Evolutionary conservation across 805 yeast species (phyloP), one percentile per base, ranked within the genome.

Genomic region (Wickerhamiella slavikovae): DNA sequence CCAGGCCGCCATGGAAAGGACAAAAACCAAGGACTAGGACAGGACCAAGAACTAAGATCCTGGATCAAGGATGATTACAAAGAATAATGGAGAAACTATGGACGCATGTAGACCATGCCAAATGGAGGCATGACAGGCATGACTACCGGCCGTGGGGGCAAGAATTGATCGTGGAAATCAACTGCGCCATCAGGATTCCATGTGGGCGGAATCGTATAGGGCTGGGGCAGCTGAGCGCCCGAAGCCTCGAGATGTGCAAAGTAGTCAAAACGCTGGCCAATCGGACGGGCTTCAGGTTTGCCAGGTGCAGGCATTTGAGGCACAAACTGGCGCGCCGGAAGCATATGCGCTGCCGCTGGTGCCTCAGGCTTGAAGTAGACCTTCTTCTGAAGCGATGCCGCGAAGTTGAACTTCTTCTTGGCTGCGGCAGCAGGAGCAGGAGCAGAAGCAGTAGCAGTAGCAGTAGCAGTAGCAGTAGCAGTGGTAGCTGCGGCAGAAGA

Each of bases 211-310:
- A 43, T 40, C 13, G 30, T 22, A 21, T 32, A 40, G 17, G 39
- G 33, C 16, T 27, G 27, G 8, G 39, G 34, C 8, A 29, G 16
- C 23, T 17, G n/a, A 20, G 49, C 59, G 24, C 51, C 57, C 5
- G 64, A 45, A 12, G 51, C 56, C 49, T 64, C 49, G 17, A 34
- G 32, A 19, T 23, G 30, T 5, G 33, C 39, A 16, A 34, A 21
- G 27, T 26, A 36, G 32, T 38, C 41, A 22, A 35, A 38, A 20
- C 24, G 26, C 14, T 24, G 24, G n/a, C 13, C 22, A 17, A 24
- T 15, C 4, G 31, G 5, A 11, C 31, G 31, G 13, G 24, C 27
- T 17, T 11, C 12, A 9, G 23, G 17, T 5, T n/a, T 9, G n/a
- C n/a, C 15, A 8, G 21, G 14, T 9, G 24, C 10, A 18, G 21